A percentile compares a stretch with the other conserved stretches of the same genome.
Conservation (phyloP, 257 asterid species). For the Agastache rugosa region DNA sequence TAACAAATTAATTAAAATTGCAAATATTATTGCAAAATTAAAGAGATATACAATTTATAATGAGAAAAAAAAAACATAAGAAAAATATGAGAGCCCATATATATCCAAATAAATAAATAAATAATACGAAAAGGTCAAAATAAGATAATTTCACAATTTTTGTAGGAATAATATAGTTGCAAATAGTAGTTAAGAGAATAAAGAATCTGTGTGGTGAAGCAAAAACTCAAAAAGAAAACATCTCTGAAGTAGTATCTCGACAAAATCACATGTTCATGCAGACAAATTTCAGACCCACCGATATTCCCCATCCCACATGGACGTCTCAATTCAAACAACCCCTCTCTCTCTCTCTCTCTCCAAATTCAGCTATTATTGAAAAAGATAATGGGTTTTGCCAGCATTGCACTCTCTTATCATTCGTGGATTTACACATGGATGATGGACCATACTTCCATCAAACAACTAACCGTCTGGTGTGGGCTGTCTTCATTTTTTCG, state of each 20-base stretch:
- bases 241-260: no score
- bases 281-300: constrained; percentile 64
- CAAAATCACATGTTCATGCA: constrained; percentile 69
- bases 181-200: not conserved
- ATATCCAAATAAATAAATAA: no score
- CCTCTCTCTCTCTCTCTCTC: constrained; percentile 28
- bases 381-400: constrained; percentile 39
- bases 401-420: constrained; percentile 29
- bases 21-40: no score
- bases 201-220: constrained; percentile 24
- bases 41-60: no score
- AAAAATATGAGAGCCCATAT: no score
- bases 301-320: constrained; percentile 65
- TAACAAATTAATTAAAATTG: no score
- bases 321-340: not conserved
- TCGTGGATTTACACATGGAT: constrained; percentile 42
- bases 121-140: no score
- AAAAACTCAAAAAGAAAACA: constrained; percentile 29
- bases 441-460: constrained; percentile 40
- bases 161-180: not conserved
- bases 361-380: constrained; percentile 32
- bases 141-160: no score
- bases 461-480: constrained; percentile 38
- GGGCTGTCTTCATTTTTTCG: constrained; percentile 38
- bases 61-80: no score